Evolutionary conservation across 306 rosid genomes (phyloP), one percentile per base, ranked within the genome.

Genomic region (Echinosophora koreensis): DNA sequence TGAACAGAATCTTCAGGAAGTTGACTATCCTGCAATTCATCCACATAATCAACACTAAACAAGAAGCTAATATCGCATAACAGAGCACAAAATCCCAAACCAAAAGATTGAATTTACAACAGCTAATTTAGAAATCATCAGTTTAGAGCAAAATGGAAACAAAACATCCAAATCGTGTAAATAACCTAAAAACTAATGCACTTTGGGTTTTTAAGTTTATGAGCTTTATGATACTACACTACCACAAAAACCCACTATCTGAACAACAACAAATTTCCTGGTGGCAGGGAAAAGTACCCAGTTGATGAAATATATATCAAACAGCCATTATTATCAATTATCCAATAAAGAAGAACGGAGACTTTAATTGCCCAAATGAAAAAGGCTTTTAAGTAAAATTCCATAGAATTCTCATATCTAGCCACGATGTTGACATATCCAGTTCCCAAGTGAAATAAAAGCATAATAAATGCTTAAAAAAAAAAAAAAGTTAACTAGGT

Each of bases 1-100:
- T 85, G 88, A 87, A 95, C 88, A 28, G 99, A 95, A 72, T 91
- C 96, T 87, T 95, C 99, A 3, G 99, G 99, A 73, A 95, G 89
- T 77, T 88, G 75, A 39, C 60, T 82, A 86, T 95, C 99, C 99
- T 95, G 92, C 79, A 81, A 80, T 62, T 69, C 85, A 80, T 78
- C 62, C 87, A 58, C 22, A 52, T 55, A 82, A 81, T 78, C 42
- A 81, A 63, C 52, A 68, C 76, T 52, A 73, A 51, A 38, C 75
- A 65, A 22, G 17, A 63, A 28, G 57, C 66, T 32, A 8, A 58
- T 32, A 60, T 28, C 38, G 80, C 66, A 68, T 11, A 77, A 66
- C 44, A 55, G 5, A 30, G 67, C 72, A 66, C 12, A 32, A 16
- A 64, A 6, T 51, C 41, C 70, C 32, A 77, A 22, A 52, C 10